Evolutionary conservation across 1,139 yeast species (phyloP).

Genomic region (Nakaseomyces bracarensis): DNA sequence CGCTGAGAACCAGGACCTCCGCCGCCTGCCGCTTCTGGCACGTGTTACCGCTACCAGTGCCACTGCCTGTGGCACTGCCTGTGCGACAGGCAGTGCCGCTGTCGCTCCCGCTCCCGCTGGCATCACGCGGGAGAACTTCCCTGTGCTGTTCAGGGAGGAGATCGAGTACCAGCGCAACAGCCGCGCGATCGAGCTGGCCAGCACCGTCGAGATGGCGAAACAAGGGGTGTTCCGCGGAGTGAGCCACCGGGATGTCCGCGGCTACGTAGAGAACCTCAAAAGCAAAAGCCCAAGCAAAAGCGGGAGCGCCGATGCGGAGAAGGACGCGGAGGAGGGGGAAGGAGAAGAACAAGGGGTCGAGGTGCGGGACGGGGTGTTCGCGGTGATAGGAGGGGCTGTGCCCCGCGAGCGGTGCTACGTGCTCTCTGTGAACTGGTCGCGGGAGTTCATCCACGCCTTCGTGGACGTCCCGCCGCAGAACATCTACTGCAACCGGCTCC

Average conservation of each 20-base stretch:
- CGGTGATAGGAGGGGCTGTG: no score
- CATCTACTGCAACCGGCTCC: conserved; percentile 24
- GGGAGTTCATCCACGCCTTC: conserved; percentile 21
- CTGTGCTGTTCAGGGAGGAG: conserved; percentile 13
- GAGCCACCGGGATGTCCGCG: conserved; percentile 13
- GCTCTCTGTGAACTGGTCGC: conserved; percentile 30
- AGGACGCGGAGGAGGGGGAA: no score
- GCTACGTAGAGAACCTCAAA: conserved; percentile 8
- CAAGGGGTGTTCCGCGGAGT: conserved; percentile 20
- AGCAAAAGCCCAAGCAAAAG: no score
- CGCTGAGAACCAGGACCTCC: conserved; percentile 2
- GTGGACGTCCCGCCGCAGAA: conserved; percentile 13
- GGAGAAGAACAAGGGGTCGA: no score
- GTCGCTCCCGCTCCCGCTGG: not conserved
- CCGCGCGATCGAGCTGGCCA: conserved; percentile 21
- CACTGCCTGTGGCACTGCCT: no score
- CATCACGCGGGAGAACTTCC: not conserved
- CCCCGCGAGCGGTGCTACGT: no score
- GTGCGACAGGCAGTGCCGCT: no score
- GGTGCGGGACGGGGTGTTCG: no score
- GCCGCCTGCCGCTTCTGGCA: not conserved
- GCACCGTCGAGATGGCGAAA: conserved; percentile 21
- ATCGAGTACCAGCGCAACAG: conserved; percentile 15
- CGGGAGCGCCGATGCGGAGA: no score
- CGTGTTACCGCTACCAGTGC: not conserved